Base-by-base conservation (phyloP, 768 basidiomycete species). In the Mrakia frigida region DNA sequence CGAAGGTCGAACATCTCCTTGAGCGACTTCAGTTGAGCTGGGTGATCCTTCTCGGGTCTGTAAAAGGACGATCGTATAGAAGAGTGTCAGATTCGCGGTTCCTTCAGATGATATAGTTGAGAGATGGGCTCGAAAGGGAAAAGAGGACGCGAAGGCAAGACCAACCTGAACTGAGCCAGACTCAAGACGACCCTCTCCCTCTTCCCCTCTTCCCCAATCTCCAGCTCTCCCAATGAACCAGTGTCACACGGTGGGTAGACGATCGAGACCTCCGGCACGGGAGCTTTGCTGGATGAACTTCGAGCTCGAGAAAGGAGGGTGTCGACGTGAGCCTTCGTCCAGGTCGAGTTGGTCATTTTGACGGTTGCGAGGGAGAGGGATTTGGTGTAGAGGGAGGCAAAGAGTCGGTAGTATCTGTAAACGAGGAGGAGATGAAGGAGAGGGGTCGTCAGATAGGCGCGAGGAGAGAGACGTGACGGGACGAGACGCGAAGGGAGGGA, bases 241-340 rank as follows among this genome's bases (percentile, higher is more conserved):
- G 92, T 94, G 80, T 96, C 92, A 81, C 97, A 98, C 0, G 97
- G 92, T 0, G 97, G 96, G 82, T 93, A 98, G 1, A 97, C 92
- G 67, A 90, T 89, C 33, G 79, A 39, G 0, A 74, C 73, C 10
- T 61, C 60, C 0, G 59, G 59, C 23, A 35, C 35, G 33, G 35
- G 18, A 53, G 69, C 33, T 33, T 35, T 23, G 35, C 53, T 50
- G 23, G 70, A 33, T 13, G 70, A 53, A n/a, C 18, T 18, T 0
- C 35, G 52, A 35, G 56, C 46, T 28, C 31, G 25, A 33, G 53
- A 50, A 28, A 97, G 85, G 69, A 97, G 90, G 1, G 88, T 85
- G 79, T 91, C 87, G 78, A 98, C 85, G 80, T 98, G 97, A 59
- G 86, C 87, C 80, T 90, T 89, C 2, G 96, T 98, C 96, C 97